phyloP scores from a whole-genome alignment of 495 filamentous ascomycete species.

The Hyaloscypha hepaticicola region DNA sequence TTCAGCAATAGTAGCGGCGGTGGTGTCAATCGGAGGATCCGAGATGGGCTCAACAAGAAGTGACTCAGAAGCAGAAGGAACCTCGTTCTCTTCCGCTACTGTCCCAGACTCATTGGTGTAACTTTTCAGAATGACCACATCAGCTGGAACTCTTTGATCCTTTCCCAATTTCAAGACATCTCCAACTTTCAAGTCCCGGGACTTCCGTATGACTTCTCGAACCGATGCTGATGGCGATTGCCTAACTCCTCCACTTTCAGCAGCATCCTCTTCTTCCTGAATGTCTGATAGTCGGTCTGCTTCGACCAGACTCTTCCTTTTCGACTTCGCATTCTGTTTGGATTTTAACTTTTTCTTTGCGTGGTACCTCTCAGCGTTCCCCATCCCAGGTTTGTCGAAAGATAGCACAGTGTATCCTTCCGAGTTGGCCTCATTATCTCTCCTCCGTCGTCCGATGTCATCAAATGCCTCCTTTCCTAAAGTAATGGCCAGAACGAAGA shows the following conservation, averaged over 20 bases:
- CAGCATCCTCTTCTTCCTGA: slow-evolving; percentile 39
- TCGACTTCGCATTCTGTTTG: slow-evolving; percentile 36
- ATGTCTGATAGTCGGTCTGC: slow-evolving; percentile 41
- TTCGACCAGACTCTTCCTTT: slow-evolving; percentile 28
- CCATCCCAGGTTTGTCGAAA: slow-evolving; percentile 52
- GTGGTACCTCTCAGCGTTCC: slow-evolving; percentile 31
- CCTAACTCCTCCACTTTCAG: slow-evolving; percentile 29
- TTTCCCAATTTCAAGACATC: slow-evolving; percentile 91
- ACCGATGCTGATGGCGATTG: slow-evolving; percentile 43
- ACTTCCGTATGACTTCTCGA: slow-evolving; percentile 70
- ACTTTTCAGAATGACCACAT: slow-evolving; percentile 90
- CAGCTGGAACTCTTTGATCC: slow-evolving; percentile 88
- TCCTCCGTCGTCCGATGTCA: slow-evolving; percentile 79
- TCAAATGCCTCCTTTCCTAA: slow-evolving; percentile 95
- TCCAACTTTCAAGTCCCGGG: slow-evolving; percentile 88
- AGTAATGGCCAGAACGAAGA: slow-evolving; percentile 87
- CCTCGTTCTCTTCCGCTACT: slow-evolving; percentile 25
- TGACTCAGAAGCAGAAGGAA: neutral
- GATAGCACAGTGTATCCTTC: slow-evolving; percentile 81
- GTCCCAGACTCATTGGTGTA: slow-evolving; percentile 59
- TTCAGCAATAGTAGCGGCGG: slow-evolving; percentile 29
- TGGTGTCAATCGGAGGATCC: slow-evolving; percentile 32
- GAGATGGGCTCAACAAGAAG: slow-evolving; percentile 31
- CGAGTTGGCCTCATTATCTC: slow-evolving; percentile 92
- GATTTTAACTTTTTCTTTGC: slow-evolving; percentile 40